Evolutionary conservation across 768 basidiomycete species (phyloP).

Genomic region (Termitomyces sp.): DNA sequence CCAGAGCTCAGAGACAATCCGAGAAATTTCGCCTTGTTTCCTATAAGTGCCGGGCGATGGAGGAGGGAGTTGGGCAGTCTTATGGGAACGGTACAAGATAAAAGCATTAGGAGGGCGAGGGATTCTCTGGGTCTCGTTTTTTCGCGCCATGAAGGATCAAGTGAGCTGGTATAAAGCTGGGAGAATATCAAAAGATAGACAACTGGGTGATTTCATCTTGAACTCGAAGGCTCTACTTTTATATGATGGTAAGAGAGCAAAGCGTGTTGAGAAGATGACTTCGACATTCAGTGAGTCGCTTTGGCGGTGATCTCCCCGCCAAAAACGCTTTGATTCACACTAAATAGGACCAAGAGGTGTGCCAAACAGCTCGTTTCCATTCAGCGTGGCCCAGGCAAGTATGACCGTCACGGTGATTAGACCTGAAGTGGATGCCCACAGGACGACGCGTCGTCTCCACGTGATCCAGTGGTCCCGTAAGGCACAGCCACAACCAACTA

Average conservation of each 20-base stretch:
- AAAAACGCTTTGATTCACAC: not conserved
- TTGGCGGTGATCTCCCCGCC: not conserved
- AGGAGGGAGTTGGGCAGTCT: not conserved
- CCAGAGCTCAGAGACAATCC: conserved; percentile 2
- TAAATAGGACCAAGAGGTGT: not conserved
- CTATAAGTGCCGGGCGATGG: not conserved
- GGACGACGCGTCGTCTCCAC: too few species aligned
- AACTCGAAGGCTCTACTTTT: not conserved
- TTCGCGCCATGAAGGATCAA: not conserved
- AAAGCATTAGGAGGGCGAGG: conserved; percentile 1
- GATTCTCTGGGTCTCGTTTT: not conserved
- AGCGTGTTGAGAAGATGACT: not conserved
- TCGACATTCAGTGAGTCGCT: not conserved
- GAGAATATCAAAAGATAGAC: not conserved
- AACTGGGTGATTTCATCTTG: not conserved
- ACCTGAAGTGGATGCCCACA: too few species aligned
- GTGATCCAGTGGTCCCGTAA: too few species aligned
- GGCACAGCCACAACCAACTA: too few species aligned
- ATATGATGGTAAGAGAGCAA: not conserved
- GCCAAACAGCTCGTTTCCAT: too few species aligned
- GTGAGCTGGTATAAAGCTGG: not conserved
- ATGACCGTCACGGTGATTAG: too few species aligned
- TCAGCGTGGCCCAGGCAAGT: too few species aligned
- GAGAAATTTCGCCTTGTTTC: conserved; percentile 2
- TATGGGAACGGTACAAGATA: not conserved